Evolutionary conservation across 176 grass and related monocot species (phyloP), one percentile per base, ranked within the genome.

Genomic region (Aegilops umbellulata): DNA sequence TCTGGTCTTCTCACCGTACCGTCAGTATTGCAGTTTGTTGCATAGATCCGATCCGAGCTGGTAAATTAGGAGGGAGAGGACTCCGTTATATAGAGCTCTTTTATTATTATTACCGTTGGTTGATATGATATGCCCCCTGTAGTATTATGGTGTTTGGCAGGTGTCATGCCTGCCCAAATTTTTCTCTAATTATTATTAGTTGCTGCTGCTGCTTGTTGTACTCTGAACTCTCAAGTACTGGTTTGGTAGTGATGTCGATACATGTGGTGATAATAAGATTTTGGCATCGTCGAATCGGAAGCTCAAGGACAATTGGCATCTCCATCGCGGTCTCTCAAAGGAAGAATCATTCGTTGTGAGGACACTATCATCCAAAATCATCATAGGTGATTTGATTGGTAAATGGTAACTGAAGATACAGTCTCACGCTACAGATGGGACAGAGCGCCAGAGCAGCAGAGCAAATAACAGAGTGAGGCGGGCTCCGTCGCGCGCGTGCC

Each of bases 71-170:
- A 82, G 88, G 78, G 71, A 60, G 82, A 29, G 69, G 31, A 80
- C 85, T 87, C 78, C 82, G 58, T 90, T 87, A 57, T 73, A 42
- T 82, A 84, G 91, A 72, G 39, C 88, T 83, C 35, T 83, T 13
- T 32, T 83, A 72, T 51, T 65, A 3, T 32, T 82, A 71, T 49
- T 49, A 49, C 46, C 46, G 46, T 49, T 49, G 46, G 49, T 32
- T 24, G 39, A 4, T 78, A 26, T 38, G 36, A 12, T 46, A 47
- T 49, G 46, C 46, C 46, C 46, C 39, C 27, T 69, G 64, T 82
- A 69, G 64, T 81, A 47, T 10, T 81, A 47, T 10, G 46, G 46
- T 64, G 83, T 88, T 65, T 77, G 66, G 64, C 70, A 69, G 63
- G 71, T 44, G 47, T 78, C 49, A 36, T 77, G 74, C 80, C 73